Percentiles rank a stretch among this genome's conserved stretches.
phyloP scores from a whole-genome alignment of 2,329 filamentous ascomycete species.

The Geosmithia morbida region DNA sequence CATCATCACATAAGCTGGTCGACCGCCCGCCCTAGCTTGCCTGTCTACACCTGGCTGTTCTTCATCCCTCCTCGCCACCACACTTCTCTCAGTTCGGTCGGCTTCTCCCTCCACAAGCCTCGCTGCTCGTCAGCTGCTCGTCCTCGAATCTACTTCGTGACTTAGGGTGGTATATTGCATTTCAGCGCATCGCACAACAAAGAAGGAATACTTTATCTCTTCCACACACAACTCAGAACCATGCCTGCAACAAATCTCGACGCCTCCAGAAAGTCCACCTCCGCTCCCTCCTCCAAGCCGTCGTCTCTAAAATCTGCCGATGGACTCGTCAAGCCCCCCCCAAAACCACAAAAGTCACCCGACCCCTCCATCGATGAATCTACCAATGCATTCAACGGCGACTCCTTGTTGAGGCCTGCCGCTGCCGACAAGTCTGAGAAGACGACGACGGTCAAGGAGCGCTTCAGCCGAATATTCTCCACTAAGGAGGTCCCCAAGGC shows the following conservation, averaged over 20 bases:
- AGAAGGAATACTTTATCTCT: background rate
- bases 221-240: slow-evolving; percentile 5
- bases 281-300: slow-evolving; percentile 30
- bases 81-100: too few relatives aligned
- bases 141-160: too few relatives aligned
- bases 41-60: background rate
- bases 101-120: background rate
- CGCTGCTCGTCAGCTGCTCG: too few relatives aligned
- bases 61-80: too few relatives aligned
- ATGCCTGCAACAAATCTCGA: slow-evolving; percentile 15
- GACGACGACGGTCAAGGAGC: slow-evolving; percentile 48
- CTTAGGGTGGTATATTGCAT: too few relatives aligned
- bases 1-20: background rate
- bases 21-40: background rate
- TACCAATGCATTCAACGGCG: slow-evolving; percentile 1
- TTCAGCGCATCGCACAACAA: background rate
- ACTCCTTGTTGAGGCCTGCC: slow-evolving; percentile 12
- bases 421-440: slow-evolving; percentile 19
- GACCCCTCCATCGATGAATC: slow-evolving; percentile 20
- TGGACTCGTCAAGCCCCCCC: slow-evolving; percentile 24
- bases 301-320: slow-evolving; percentile 35
- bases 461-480: slow-evolving; percentile 51
- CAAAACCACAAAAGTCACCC: slow-evolving; percentile 18
- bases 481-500: slow-evolving; percentile 33
- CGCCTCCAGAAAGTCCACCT: slow-evolving; percentile 19